Evolutionary conservation across 2,329 filamentous ascomycete species (phyloP), one percentile per base, ranked within the genome.

Genomic region (Paecilomyces fulvus): DNA sequence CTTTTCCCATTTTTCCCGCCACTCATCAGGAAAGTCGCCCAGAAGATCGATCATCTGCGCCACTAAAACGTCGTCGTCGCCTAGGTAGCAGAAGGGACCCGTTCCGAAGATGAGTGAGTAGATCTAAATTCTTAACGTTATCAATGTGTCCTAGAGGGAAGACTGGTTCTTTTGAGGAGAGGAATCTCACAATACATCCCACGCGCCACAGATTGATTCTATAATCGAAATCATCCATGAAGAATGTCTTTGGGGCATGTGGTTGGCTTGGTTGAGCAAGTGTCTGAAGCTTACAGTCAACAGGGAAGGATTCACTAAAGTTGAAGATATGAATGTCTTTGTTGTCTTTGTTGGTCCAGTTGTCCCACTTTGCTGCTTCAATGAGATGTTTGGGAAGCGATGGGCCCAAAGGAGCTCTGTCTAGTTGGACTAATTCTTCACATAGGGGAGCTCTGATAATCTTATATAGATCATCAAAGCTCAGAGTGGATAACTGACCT

Each of bases 181-280:
- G 4, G 25, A 28, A 28, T 28, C 61, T n/a, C 60, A 67, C 64
- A 54, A 64, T 61, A 33, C 61, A 65, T 25, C 64, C 64, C 20
- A 49, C 52, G 10, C 63, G 60, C 71, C 65, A 73, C 33, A 73
- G 61, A 30, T 73, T 68, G 54, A 72, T 67, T 1, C 63, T 60
- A 51, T 59, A 64, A 58, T 64, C 62, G 63, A 73, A 68, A 6
- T 8, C 21, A 30, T 68, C 58, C 1, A 62, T 63, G 49, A 71
- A 65, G 57, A 72, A 67, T 1, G 66, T 62, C 58, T 73, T 69
- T 3, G 64, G 70, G 14, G 63, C 67, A 30, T 59, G 59, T 30
- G 71, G 64, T 49, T 49, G 55, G 33, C 64, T 55, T 9, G 67
- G 67, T 53, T 66, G 59, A 28, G 60, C 61, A 6, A 67, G 58